Evolutionary conservation across 441 rosid species (phyloP), one percentile per base, ranked within the genome.

Genomic region (Raphanus hybrid): DNA sequence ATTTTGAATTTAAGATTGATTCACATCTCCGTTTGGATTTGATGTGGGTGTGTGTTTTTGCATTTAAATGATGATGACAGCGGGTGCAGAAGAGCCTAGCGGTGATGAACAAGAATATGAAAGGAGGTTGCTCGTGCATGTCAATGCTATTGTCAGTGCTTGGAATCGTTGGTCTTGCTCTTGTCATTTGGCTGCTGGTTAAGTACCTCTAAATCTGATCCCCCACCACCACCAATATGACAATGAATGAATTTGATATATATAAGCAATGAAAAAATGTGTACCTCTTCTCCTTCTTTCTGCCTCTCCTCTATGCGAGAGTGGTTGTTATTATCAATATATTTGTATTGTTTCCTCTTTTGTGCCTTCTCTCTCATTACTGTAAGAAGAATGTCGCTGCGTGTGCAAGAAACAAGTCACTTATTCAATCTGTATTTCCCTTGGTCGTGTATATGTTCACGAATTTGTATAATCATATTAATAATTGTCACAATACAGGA

Each of bases 41-140:
- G 32, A 58, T 64, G 68, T 65, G 54, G 72, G 26, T 60, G 50
- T 29, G 63, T 43, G 35, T 73, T 62, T 67, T 20, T 52, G 58
- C 15, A 16, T 34, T 34, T 69, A 12, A 14, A 48, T 75, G 34
- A 26, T 43, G 65, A 37, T 8, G 43, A 75, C 91, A 92, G 99
- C 84, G 98, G 11, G 99, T 92, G 81, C 97, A 91, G 87, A 94
- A 90, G 89, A 88, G 87, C 82, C 87, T 94, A 78, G 99, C 97
- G 3, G 69, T 88, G 50, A 80, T 94, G 94, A 94, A 94, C 83
- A 94, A 94, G 88, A 91, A 92, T 29, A 89, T 93, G 55, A 91
- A 91, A 87, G 88, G 94, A 9, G 92, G 97, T 26, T 94, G 98
- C 85, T 84, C 98, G 23, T 91, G 96, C 87, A 80, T 94, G 91